Evolutionary conservation across 768 basidiomycete genomes (phyloP).

Genomic region (Rhizopogon roseolus): DNA sequence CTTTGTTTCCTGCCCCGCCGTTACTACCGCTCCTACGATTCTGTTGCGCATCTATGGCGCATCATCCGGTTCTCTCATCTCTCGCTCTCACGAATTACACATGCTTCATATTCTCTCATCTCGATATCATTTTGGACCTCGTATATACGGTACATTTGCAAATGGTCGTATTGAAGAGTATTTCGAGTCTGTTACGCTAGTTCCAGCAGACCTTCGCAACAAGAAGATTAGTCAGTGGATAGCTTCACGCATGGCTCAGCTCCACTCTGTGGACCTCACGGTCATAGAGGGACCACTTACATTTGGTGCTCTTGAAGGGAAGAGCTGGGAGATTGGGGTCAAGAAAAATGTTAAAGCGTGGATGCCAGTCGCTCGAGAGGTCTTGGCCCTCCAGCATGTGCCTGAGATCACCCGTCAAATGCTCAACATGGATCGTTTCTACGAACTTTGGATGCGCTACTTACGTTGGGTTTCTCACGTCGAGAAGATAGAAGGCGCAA

Average conservation of each 20-base stretch:
- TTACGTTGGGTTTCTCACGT: slow-evolving; percentile 60
- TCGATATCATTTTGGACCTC: slow-evolving; percentile 82
- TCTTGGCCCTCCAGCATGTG: slow-evolving; percentile 60
- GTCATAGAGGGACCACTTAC: slow-evolving; percentile 48
- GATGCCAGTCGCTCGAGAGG: slow-evolving; percentile 66
- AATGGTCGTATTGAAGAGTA: slow-evolving; percentile 97
- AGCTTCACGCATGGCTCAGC: slow-evolving; percentile 91
- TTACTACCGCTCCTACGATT: slow-evolving; percentile 52
- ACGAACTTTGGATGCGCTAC: slow-evolving; percentile 63
- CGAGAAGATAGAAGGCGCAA: slow-evolving; percentile 55
- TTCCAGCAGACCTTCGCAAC: slow-evolving; percentile 73
- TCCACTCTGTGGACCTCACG: slow-evolving; percentile 86
- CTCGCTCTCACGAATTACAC: slow-evolving; percentile 80
- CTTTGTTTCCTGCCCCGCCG: slow-evolving; percentile 77
- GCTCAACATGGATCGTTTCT: slow-evolving; percentile 64
- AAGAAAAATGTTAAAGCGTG: slow-evolving; percentile 67
- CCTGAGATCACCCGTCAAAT: slow-evolving; percentile 39
- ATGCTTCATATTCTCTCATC: slow-evolving; percentile 89
- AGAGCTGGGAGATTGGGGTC: slow-evolving; percentile 53
- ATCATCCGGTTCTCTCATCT: slow-evolving; percentile 82
- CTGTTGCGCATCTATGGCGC: slow-evolving; percentile 91
- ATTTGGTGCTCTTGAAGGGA: slow-evolving; percentile 35
- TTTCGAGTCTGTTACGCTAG: slow-evolving; percentile 83
- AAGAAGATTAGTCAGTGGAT: slow-evolving; percentile 78
- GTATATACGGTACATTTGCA: slow-evolving; percentile 89